These are phyloP conservation scores for Raddia distichophylla DNA, from an alignment of 176 grass and related monocot species.

Conservation along the genomic window DNA sequence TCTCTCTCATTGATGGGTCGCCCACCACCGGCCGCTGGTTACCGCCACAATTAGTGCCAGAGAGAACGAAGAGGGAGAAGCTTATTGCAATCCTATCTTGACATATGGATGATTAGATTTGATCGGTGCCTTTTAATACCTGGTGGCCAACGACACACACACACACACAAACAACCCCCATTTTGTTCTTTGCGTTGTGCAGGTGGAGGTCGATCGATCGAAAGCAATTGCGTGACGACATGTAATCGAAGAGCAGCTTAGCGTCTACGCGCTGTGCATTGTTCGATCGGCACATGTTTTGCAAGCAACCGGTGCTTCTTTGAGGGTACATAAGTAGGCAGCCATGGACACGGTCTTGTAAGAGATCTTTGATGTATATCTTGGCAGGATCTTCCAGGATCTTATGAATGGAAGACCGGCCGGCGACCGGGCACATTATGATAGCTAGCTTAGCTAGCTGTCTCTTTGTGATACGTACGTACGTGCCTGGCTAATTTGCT, in stretches of 20 bases:
- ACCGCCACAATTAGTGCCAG: no score
- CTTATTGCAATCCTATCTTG: no score
- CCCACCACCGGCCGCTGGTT: no score
- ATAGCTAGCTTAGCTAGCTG: not conserved
- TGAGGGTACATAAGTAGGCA: not conserved
- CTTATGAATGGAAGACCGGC: conserved; percentile 31
- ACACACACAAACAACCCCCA: no score
- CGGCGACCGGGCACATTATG: not conserved
- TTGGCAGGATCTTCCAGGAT: conserved; percentile 37
- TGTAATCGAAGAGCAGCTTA: not conserved
- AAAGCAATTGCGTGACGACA: conserved; percentile 13
- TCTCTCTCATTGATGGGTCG: no score
- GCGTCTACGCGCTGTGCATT: not conserved
- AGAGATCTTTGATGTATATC: conserved; percentile 35
- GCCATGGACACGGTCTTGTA: conserved; percentile 14
- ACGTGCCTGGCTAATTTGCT: no score
- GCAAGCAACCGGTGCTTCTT: not conserved
- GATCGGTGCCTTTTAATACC: no score
- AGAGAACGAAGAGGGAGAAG: no score
- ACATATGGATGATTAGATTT: no score
- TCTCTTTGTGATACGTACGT: not conserved
- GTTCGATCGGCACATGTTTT: not conserved
- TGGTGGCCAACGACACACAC: no score
- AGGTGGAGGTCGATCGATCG: not conserved
- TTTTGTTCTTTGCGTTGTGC: not conserved